Evolutionary conservation across 73 alveolate species (phyloP).

Genomic region (Paraurostyla sp.): DNA sequence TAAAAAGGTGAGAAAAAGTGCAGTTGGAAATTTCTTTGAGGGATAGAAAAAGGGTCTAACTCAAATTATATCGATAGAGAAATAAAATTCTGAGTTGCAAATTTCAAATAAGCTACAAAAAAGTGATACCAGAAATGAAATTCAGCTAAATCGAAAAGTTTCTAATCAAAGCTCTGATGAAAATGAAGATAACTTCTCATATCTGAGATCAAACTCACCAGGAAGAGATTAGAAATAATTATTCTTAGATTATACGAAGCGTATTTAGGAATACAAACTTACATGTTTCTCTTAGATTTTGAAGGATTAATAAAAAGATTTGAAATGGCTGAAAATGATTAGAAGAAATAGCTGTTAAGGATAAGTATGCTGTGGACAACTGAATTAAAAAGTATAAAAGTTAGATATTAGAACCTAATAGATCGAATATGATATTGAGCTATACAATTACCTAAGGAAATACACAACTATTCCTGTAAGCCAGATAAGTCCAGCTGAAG

Average conservation of each 20-base stretch:
- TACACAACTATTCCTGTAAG: neutral
- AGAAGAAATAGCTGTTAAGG: constrained; percentile 35
- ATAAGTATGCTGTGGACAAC: neutral
- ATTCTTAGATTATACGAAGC: neutral
- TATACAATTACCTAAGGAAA: neutral
- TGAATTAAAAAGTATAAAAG: neutral
- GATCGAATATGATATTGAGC: constrained; percentile 6
- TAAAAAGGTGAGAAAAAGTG: neutral
- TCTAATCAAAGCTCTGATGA: neutral
- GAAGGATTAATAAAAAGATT: neutral
- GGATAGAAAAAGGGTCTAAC: no score
- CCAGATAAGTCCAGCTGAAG: neutral
- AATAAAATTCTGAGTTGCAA: no score
- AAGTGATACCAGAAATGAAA: neutral
- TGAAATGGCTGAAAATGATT: constrained; percentile 2
- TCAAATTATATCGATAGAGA: no score
- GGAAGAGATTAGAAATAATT: neutral
- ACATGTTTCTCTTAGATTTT: constrained; percentile 25
- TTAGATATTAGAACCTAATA: neutral
- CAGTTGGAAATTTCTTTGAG: neutral
- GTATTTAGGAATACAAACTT: neutral
- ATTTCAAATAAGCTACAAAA: neutral
- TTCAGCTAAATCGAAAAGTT: neutral
- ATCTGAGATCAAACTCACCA: neutral
- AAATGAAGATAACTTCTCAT: neutral